phyloP scores from a whole-genome alignment of 192 early-diverging fungal species.

The Linnemannia zychae region DNA sequence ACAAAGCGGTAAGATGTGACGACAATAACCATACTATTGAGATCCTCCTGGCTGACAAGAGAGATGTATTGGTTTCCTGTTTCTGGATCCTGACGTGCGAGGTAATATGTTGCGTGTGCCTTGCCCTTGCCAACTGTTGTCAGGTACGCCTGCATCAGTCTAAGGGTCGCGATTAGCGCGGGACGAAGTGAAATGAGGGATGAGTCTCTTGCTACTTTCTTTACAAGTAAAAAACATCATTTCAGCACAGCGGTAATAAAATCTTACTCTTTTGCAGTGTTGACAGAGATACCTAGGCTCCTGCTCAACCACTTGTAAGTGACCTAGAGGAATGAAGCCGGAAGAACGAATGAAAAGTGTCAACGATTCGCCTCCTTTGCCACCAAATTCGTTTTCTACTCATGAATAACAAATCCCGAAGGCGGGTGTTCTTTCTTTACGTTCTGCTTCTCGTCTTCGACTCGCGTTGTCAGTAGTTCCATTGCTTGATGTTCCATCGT shows the following conservation, averaged over 20 bases:
- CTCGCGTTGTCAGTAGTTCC: slow-evolving; percentile 28
- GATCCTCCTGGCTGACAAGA: slow-evolving; percentile 32
- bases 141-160: slow-evolving; percentile 47
- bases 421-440: slow-evolving; percentile 1
- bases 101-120: slow-evolving; percentile 42
- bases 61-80: slow-evolving; percentile 35
- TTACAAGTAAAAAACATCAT: no score
- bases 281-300: slow-evolving; percentile 55
- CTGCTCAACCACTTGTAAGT: slow-evolving; percentile 54
- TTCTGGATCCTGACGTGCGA: slow-evolving; percentile 30
- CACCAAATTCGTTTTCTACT: slow-evolving; percentile 31
- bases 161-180: background rate
- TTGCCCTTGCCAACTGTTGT: slow-evolving; percentile 29
- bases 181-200: background rate
- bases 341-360: background rate
- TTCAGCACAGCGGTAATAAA: no score
- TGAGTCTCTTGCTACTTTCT: background rate
- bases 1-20: background rate
- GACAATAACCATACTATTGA: slow-evolving; percentile 7
- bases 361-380: slow-evolving; percentile 15
- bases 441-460: slow-evolving; percentile 50
- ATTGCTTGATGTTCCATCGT: slow-evolving; percentile 37
- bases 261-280: slow-evolving; percentile 41
- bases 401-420: background rate
- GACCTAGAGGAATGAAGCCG: slow-evolving; percentile 13